These are phyloP conservation scores for Monascus ruber DNA, from an alignment of 2,329 filamentous ascomycete genomes.

Conservation along the genomic window DNA sequence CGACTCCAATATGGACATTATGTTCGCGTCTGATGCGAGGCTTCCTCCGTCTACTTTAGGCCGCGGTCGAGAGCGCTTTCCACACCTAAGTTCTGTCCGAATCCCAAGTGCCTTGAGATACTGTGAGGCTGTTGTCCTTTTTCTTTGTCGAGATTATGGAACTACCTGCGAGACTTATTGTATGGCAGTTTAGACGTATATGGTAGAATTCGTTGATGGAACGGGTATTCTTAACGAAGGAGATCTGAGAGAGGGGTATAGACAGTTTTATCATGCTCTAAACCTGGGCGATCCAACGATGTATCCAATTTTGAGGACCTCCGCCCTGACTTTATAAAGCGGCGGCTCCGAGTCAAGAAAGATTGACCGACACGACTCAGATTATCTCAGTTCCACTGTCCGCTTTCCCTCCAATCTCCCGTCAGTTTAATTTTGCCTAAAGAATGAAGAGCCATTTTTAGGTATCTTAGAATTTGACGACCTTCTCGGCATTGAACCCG, in stretches of 20 bases:
- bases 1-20: background rate
- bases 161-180: conserved; percentile 6
- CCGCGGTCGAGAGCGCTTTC: conserved; percentile 7
- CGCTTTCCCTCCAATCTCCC: too few species aligned
- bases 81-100: conserved; percentile 3
- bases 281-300: conserved; percentile 8
- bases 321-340: conserved; percentile 2
- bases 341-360: background rate
- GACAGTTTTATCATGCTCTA: conserved; percentile 7
- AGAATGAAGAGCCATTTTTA: background rate
- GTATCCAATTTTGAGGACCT: conserved; percentile 9
- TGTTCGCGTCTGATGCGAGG: background rate
- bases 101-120: conserved; percentile 8
- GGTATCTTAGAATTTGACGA: conserved; percentile 4
- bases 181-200: conserved; percentile 11
- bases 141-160: conserved; percentile 10
- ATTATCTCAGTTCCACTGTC: too few species aligned
- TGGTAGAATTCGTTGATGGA: conserved; percentile 11
- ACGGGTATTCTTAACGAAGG: conserved; percentile 8
- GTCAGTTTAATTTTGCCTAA: background rate
- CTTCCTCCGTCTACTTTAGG: background rate
- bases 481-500: conserved; percentile 22
- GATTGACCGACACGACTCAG: background rate
- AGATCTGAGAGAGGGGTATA: conserved; percentile 6
- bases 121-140: conserved; percentile 10